Evolutionary conservation across 1,284 basidiomycete genomes (phyloP).

Genomic region (Moesziomyces sp.): DNA sequence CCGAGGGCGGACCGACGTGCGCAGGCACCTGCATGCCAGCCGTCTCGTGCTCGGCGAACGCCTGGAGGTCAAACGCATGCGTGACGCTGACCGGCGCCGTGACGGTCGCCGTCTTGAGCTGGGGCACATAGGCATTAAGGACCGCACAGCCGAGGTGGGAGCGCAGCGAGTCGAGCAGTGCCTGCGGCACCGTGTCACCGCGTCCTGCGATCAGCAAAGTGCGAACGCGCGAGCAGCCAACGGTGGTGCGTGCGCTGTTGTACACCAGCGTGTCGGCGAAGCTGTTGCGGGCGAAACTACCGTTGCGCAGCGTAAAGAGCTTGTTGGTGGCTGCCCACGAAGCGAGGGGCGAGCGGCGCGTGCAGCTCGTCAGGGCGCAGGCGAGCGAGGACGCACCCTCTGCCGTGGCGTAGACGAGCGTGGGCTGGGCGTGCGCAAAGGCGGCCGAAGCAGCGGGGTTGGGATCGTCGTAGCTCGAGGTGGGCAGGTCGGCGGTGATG

Average conservation of each 20-base stretch:
- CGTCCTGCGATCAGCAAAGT: constrained; percentile 32
- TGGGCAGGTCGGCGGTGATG: constrained; percentile 42
- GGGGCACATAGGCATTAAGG: constrained; percentile 58
- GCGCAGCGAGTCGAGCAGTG: constrained; percentile 60
- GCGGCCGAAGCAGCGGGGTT: constrained; percentile 23
- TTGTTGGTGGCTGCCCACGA: constrained; percentile 38
- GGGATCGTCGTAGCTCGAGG: constrained; percentile 43
- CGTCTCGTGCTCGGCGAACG: constrained; percentile 55
- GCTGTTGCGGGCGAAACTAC: constrained; percentile 30
- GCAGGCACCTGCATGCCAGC: constrained; percentile 46
- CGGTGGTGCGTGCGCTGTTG: constrained; percentile 20
- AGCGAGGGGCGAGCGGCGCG: constrained; percentile 31
- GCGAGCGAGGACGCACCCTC: constrained; percentile 48
- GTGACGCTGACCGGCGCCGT: constrained; percentile 56
- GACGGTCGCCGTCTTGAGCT: constrained; percentile 8
- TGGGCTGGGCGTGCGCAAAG: constrained; percentile 30
- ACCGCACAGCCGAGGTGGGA: constrained; percentile 60
- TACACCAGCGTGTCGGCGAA: constrained; percentile 51
- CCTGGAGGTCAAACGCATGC: constrained; percentile 62
- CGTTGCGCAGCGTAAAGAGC: constrained; percentile 57
- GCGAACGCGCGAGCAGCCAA: constrained; percentile 37
- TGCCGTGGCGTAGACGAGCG: constrained; percentile 55
- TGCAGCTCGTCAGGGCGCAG: constrained; percentile 32
- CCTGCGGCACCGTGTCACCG: constrained; percentile 49
- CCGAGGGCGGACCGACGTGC: constrained; percentile 63